Evolutionary conservation across 2,329 filamentous ascomycete genomes (phyloP), one percentile per base, ranked within the genome.

Genomic region (Alternaria sp.): DNA sequence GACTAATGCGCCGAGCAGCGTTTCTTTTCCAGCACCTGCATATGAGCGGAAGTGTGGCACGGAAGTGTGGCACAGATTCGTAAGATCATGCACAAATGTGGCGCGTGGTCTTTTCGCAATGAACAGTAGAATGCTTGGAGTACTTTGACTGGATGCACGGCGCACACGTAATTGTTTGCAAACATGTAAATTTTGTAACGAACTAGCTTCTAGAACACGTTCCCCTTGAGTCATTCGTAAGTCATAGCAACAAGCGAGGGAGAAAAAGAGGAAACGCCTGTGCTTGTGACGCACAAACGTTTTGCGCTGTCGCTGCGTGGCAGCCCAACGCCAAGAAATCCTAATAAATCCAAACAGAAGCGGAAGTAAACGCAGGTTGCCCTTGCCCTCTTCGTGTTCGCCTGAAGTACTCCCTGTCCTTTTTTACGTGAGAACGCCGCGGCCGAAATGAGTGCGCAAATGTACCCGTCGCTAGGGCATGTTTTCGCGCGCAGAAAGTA

Each of bases 371-470:
- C 22, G 53, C 38, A 49, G 36, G 45, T 56, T 50, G 57, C 52
- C 52, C 52, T 43, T 50, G 52, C 52, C 45, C 20, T 56, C 30
- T 50, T 50, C 25, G 51, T 50, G 28, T 46, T 36, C 49, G 56
- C 49, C 41, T 36, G 10, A 46, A 51, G 28, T 32, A 45, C 36
- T 60, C 55, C 59, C 51, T 56, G 61, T 69, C 63, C 63, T 64
- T 65, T 57, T 50, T 50, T 50, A 51, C 57, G 57, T 56, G 49
- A 60, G 48, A 68, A 70, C 62, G 65, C 66, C 69, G 64, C 45
- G 48, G 58, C 58, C 58, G 54, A 67, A 52, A 48, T 60, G 50
- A 61, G 62, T 70, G 58, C 58, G 54, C 59, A 59, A 32, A 58
- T 36, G 38, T 41, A 36, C 59, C 56, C 51, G 57, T 58, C 40